Evolutionary conservation across 768 basidiomycete genomes (phyloP), one percentile per base, ranked within the genome.

Genomic region (Mrakia frigida): DNA sequence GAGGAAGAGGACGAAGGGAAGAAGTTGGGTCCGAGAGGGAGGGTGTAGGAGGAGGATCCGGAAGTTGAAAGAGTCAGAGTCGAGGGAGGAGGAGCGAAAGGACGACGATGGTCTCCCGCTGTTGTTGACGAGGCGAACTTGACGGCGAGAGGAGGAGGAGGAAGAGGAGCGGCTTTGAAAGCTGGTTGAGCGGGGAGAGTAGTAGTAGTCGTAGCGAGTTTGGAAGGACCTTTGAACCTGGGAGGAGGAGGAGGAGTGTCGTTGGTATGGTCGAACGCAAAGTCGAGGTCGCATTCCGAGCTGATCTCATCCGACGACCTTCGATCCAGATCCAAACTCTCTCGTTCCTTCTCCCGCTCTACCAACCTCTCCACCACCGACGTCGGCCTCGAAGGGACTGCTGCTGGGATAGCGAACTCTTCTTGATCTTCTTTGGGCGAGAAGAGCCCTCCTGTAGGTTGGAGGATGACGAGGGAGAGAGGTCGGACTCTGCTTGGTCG

Each of bases 221-320:
- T 56, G 56, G 16, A 2, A 18, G 52, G 52, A 16, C 13, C 52
- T 10, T 21, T 21, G 21, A 28, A 56, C 6, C 35, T 25, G 21
- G 35, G 35, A 10, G 33, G 71, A 53, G 53, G 59, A 25, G 59
- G 37, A 31, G 71, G 35, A 9, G 52, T 50, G 33, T 72, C 33
- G 56, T 72, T 70, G 21, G 52, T 50, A 13, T 72, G 60, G 56
- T 72, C 75, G 4, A 31, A 76, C 10, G 41, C 31, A 35, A 76
- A 72, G 18, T 60, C 56, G 33, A 76, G 75, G 70, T 71, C 59
- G 60, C 59, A 63, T 33, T 76, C 75, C 39, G 50, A 56, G n/a
- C 63, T 68, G 46, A 75, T 69, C 31, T 75, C 74, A 7, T 46
- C 52, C 23, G 33, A 37, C n/a, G 65, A 68, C 18, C 74, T 52